Conservation (phyloP, 2,329 filamentous ascomycete species). For the Ceratocystis cubensis region DNA sequence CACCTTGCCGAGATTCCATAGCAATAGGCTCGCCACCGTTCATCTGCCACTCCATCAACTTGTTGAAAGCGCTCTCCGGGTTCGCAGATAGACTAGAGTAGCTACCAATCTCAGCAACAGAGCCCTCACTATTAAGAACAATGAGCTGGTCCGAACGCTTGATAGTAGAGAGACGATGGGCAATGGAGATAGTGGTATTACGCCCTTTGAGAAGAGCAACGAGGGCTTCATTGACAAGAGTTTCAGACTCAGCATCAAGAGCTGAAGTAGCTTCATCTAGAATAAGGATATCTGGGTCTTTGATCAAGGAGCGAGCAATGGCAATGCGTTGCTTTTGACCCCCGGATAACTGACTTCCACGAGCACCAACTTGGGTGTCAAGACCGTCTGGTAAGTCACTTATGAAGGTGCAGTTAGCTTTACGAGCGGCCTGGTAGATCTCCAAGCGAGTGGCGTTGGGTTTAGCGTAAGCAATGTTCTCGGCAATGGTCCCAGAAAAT, state of each 20-base stretch:
- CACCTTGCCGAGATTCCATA: slow-evolving; percentile 23
- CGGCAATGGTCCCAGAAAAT: slow-evolving; percentile 71
- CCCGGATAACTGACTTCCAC: slow-evolving; percentile 85
- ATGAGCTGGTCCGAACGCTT: slow-evolving; percentile 92
- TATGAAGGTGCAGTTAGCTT: slow-evolving; percentile 95
- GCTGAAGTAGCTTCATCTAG: slow-evolving; percentile 94
- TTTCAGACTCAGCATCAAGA: slow-evolving; percentile 91
- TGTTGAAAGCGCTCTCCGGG: slow-evolving; percentile 73
- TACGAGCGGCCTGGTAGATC: slow-evolving; percentile 73
- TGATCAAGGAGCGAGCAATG: slow-evolving; percentile 86
- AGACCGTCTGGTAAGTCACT: slow-evolving; percentile 91
- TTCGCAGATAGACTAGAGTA: slow-evolving; percentile 65
- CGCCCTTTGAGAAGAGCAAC: slow-evolving; percentile 67
- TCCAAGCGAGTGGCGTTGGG: slow-evolving; percentile 66
- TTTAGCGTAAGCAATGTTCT: slow-evolving; percentile 85
- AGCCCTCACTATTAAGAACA: slow-evolving; percentile 73
- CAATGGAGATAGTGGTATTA: slow-evolving; percentile 96
- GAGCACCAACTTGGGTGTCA: slow-evolving; percentile 82
- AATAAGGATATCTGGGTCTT: slow-evolving; percentile 92
- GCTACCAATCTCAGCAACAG: slow-evolving; percentile 79
- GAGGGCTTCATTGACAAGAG: slow-evolving; percentile 84
- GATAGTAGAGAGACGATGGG: slow-evolving; percentile 89
- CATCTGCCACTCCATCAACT: slow-evolving; percentile 98
- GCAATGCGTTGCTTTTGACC: slow-evolving; percentile 97
- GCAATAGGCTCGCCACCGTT: slow-evolving; percentile 55